Percentiles rank a stretch among this genome's conserved stretches.
Evolutionary conservation across 2,329 filamentous ascomycete species (phyloP).

Genomic region (Bipolaris cookei): DNA sequence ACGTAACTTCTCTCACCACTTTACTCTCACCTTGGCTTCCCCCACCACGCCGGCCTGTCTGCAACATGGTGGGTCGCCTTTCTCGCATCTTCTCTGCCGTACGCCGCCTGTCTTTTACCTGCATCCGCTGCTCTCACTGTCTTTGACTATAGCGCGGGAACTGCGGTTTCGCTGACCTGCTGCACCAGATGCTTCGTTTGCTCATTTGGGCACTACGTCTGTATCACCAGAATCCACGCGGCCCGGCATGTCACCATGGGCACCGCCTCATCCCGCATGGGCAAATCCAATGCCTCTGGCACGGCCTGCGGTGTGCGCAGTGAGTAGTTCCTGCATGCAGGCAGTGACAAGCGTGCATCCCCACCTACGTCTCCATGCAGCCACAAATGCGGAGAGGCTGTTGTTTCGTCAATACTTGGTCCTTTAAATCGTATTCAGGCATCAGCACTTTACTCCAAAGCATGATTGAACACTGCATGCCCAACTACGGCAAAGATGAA

Average conservation of each 20-base stretch:
- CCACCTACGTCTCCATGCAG: constrained; percentile 6
- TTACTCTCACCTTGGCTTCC: constrained; percentile 10
- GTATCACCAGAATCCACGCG: constrained; percentile 16
- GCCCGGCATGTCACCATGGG: constrained; percentile 15
- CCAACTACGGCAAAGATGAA: not conserved
- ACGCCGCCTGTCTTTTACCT: not conserved
- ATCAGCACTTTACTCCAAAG: not conserved
- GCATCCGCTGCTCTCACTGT: not conserved
- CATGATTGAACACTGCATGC: not conserved
- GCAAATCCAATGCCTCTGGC: constrained; percentile 15
- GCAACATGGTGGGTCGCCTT: constrained; percentile 1
- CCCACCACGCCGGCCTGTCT: constrained; percentile 4
- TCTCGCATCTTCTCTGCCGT: not conserved
- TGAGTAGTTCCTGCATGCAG: constrained; percentile 27
- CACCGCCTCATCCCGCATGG: constrained; percentile 10
- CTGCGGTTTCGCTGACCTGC: constrained; percentile 7
- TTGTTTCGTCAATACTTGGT: not conserved
- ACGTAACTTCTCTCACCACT: constrained; percentile 11
- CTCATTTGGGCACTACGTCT: not conserved
- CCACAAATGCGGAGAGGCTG: constrained; percentile 4
- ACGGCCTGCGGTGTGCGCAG: constrained; percentile 22
- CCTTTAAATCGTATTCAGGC: not conserved
- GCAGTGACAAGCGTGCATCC: constrained; percentile 18
- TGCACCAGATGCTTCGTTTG: not conserved
- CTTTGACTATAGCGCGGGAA: not conserved